A percentile compares a stretch with the other conserved stretches of the same genome.
These are phyloP conservation scores for Hypsizygus marmoreus DNA, from an alignment of 768 basidiomycete species.

Conservation along the genomic window DNA sequence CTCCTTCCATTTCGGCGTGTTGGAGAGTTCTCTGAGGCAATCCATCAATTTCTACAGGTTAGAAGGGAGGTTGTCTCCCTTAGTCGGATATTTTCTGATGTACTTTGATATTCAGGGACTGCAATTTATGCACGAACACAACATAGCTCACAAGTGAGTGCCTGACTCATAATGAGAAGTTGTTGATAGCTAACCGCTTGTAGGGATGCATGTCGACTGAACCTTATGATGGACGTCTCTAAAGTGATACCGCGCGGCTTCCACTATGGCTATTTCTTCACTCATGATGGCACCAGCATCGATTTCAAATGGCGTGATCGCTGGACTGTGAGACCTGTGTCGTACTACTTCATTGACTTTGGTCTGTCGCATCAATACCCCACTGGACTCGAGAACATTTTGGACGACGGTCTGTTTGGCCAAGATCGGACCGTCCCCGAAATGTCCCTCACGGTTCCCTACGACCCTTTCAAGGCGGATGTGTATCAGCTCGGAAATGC, in stretches of 20 bases:
- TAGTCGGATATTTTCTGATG: too few species aligned
- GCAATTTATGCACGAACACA: slow-evolving; percentile 14
- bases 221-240: too few species aligned
- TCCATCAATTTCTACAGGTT: too few species aligned
- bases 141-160: slow-evolving; percentile 12
- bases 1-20: too few species aligned
- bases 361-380: slow-evolving; percentile 1
- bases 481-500: slow-evolving; percentile 3
- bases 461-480: slow-evolving; percentile 9
- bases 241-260: too few species aligned
- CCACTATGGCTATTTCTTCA: too few species aligned
- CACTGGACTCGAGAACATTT: not conserved
- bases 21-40: too few species aligned
- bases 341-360: slow-evolving; percentile 9
- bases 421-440: slow-evolving; percentile 5
- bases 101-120: slow-evolving; percentile 2
- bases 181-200: too few species aligned
- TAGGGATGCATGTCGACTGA: too few species aligned
- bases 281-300: too few species aligned
- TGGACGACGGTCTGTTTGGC: not conserved
- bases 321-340: not conserved
- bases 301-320: slow-evolving; percentile 8
- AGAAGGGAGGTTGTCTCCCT: not conserved
- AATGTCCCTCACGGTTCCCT: not conserved
- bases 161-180: not conserved